These are phyloP conservation scores for Pichia sp. DNA, from an alignment of 1,139 yeast genomes.

Conservation along the genomic window DNA sequence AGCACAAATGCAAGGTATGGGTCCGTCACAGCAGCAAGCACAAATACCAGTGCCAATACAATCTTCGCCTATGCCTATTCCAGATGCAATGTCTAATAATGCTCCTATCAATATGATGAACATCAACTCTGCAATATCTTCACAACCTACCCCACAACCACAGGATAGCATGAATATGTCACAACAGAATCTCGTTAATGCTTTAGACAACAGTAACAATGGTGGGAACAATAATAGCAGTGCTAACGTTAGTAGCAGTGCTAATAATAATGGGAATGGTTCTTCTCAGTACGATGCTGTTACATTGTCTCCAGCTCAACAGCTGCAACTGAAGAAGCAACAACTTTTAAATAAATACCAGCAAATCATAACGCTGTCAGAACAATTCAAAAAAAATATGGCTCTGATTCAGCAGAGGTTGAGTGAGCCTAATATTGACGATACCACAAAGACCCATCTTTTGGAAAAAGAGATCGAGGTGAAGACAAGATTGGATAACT, in stretches of 20 bases:
- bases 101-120: not conserved
- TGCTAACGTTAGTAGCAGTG: not conserved
- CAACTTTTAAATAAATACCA: constrained; percentile 33
- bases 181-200: constrained; percentile 6
- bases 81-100: not conserved
- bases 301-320: constrained; percentile 17
- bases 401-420: constrained; percentile 36
- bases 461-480: constrained; percentile 29
- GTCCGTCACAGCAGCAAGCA: constrained; percentile 17
- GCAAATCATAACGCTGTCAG: constrained; percentile 32
- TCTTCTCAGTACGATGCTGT: constrained; percentile 1
- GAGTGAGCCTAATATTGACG: constrained; percentile 33
- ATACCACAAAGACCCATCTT: constrained; percentile 31
- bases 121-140: constrained; percentile 13
- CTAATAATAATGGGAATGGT: not conserved
- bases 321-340: constrained; percentile 24
- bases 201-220: constrained; percentile 1
- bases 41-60: constrained; percentile 8
- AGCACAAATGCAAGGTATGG: constrained; percentile 11
- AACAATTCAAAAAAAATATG: constrained; percentile 43
- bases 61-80: not conserved
- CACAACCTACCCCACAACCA: constrained; percentile 11
- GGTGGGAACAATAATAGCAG: not conserved
- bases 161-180: constrained; percentile 9
- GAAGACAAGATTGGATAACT: constrained; percentile 31